These are phyloP conservation scores for Ophiostoma himal-ulmi DNA, from an alignment of 2,329 filamentous ascomycete genomes.

Conservation along the genomic window DNA sequence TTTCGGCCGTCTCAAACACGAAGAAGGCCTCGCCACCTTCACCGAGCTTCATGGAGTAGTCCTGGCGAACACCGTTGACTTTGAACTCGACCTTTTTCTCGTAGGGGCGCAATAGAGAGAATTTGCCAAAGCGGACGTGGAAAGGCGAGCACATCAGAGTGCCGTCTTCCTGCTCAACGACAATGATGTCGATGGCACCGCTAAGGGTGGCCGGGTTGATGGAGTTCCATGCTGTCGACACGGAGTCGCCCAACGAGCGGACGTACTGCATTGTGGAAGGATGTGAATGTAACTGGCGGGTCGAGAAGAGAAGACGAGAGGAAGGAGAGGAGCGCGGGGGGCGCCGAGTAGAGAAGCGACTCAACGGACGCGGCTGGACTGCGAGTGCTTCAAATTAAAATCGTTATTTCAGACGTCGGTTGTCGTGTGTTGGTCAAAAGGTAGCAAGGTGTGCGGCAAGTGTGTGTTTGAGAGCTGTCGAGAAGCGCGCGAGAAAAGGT, in stretches of 20 bases:
- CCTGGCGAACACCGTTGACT: conserved; percentile 86
- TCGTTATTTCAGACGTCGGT: background rate
- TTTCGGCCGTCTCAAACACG: conserved; percentile 90
- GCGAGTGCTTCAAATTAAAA: background rate
- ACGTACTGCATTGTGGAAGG: conserved; percentile 83
- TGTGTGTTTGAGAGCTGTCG: background rate
- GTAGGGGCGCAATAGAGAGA: conserved; percentile 85
- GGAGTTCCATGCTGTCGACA: conserved; percentile 98
- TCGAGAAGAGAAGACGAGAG: conserved; percentile 10
- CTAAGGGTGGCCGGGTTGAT: conserved; percentile 97
- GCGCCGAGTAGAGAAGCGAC: conserved; percentile 11
- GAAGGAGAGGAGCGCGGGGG: conserved; percentile 8
- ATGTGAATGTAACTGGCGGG: background rate
- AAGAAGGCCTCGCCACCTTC: conserved; percentile 98
- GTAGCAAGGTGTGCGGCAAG: too few species aligned
- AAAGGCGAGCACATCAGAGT: conserved; percentile 87
- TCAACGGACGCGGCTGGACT: background rate
- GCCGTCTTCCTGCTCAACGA: conserved; percentile 94
- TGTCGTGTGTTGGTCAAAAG: background rate
- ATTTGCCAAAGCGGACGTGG: conserved; percentile 98
- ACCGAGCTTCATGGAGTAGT: conserved; percentile 96
- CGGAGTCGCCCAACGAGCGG: conserved; percentile 85
- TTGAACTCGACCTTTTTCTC: conserved; percentile 99
- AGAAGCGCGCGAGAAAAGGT: background rate
- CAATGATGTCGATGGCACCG: conserved; percentile 97